A percentile compares a stretch with the other conserved stretches of the same genome.
Evolutionary conservation across 441 rosid genomes (phyloP).

Genomic region (Arabidopsis lyrata): DNA sequence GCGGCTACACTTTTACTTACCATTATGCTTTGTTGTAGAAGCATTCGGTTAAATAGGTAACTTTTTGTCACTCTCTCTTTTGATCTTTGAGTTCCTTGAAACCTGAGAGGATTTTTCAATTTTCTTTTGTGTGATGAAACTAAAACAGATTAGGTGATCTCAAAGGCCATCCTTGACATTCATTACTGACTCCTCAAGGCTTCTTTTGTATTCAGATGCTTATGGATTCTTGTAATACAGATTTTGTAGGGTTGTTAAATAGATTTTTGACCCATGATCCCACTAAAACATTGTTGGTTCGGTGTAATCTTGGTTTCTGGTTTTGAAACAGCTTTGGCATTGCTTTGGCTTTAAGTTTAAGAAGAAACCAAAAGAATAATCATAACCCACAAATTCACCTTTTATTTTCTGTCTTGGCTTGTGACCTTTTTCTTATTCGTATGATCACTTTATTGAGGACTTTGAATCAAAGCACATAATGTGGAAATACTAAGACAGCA

Average conservation of each 20-base stretch:
- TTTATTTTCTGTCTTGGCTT: not conserved
- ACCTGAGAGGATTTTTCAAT: not conserved
- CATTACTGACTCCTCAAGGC: not conserved
- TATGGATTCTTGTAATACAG: too few relatives aligned
- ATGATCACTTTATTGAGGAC: constrained; percentile 17
- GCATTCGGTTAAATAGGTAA: too few relatives aligned
- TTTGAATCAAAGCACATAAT: not conserved
- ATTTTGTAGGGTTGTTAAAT: constrained; percentile 17
- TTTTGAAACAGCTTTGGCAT: not conserved
- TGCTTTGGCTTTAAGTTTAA: constrained; percentile 16
- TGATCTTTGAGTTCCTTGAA: not conserved
- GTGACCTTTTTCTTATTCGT: constrained; percentile 21
- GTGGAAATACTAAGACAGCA: constrained; percentile 17
- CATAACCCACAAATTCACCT: not conserved
- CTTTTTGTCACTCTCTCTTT: too few relatives aligned
- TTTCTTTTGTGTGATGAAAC: constrained; percentile 35
- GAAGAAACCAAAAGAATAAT: not conserved
- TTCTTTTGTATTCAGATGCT: too few relatives aligned
- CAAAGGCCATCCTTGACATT: constrained; percentile 61
- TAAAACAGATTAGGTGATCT: constrained; percentile 62
- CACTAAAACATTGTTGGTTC: not conserved
- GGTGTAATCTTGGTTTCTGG: not conserved
- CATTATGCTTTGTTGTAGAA: too few relatives aligned
- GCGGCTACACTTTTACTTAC: constrained; percentile 58
- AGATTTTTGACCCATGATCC: constrained; percentile 24